Conservation (phyloP, 106 monocot species). For the Vanilla planifolia region DNA sequence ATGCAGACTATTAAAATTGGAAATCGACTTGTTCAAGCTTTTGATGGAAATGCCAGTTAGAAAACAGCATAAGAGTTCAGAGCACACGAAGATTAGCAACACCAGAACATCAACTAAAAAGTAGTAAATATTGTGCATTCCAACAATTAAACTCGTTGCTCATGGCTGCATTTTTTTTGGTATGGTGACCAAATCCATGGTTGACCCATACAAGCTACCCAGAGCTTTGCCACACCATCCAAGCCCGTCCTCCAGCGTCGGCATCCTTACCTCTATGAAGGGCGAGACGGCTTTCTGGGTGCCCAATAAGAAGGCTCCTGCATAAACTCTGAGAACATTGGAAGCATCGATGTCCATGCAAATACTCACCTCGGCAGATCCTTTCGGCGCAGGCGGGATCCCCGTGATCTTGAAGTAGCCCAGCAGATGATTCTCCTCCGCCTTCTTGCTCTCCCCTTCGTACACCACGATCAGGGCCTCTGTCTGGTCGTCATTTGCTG, state of each 20-base stretch:
- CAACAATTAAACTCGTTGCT: too few species aligned
- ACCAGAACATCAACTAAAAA: too few species aligned
- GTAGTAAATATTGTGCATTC: too few species aligned
- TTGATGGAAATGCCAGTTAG: too few species aligned
- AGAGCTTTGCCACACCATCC: conserved; percentile 63
- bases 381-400: conserved; percentile 56
- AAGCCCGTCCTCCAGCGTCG: conserved; percentile 57
- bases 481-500: conserved; percentile 57
- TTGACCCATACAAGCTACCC: conserved; percentile 34
- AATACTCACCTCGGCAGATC: conserved; percentile 48
- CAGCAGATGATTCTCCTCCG: conserved; percentile 50
- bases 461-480: conserved; percentile 64
- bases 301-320: conserved; percentile 23
- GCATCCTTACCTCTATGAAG: conserved; percentile 70
- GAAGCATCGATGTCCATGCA: conserved; percentile 77
- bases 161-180: conserved; percentile 24
- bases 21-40: too few species aligned
- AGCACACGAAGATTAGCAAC: too few species aligned
- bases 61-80: too few species aligned
- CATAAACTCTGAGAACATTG: conserved; percentile 53
- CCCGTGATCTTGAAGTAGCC: conserved; percentile 70
- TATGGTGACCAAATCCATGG: conserved; percentile 35
- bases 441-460: conserved; percentile 57
- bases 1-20: too few species aligned
- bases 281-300: conserved; percentile 18